Evolutionary conservation across 441 rosid genomes (phyloP).

Genomic region (Flueggea neowawraea): DNA sequence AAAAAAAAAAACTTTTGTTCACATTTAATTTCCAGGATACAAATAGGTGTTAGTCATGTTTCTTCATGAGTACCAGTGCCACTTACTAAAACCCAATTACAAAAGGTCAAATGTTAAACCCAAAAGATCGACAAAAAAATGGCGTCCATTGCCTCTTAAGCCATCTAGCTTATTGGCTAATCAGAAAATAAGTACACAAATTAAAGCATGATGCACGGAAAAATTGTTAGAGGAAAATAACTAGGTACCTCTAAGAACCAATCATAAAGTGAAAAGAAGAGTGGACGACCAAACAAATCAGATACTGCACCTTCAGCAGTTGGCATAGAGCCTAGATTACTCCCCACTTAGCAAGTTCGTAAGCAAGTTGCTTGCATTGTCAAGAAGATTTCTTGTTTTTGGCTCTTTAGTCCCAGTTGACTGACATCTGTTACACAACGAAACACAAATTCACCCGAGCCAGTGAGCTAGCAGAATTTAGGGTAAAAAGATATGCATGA

Average conservation of each 20-base stretch:
- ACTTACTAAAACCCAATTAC: too few species aligned
- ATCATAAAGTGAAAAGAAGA: constrained; percentile 80
- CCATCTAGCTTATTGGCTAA: background rate
- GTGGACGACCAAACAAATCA: constrained; percentile 82
- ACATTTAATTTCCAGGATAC: too few species aligned
- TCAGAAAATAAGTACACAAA: background rate
- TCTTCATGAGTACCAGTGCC: too few species aligned
- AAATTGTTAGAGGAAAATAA: constrained; percentile 1
- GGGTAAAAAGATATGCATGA: background rate
- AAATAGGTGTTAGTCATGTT: too few species aligned
- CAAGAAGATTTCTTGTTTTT: constrained; percentile 61
- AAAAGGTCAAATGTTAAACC: too few species aligned
- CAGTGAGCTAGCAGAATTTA: too few species aligned
- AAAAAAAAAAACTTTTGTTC: too few species aligned
- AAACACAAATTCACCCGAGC: background rate
- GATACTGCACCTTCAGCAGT: constrained; percentile 90
- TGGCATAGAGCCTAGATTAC: constrained; percentile 78
- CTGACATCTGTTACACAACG: constrained; percentile 50
- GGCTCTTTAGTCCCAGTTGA: constrained; percentile 52
- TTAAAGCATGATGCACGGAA: background rate
- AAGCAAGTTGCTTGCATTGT: constrained; percentile 83
- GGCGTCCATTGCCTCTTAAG: too few species aligned
- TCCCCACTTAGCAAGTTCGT: constrained; percentile 82
- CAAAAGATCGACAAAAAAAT: too few species aligned
- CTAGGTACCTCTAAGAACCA: constrained; percentile 81